Evolutionary conservation across 2,329 filamentous ascomycete species (phyloP).

Genomic region (Aspergillus sp.): DNA sequence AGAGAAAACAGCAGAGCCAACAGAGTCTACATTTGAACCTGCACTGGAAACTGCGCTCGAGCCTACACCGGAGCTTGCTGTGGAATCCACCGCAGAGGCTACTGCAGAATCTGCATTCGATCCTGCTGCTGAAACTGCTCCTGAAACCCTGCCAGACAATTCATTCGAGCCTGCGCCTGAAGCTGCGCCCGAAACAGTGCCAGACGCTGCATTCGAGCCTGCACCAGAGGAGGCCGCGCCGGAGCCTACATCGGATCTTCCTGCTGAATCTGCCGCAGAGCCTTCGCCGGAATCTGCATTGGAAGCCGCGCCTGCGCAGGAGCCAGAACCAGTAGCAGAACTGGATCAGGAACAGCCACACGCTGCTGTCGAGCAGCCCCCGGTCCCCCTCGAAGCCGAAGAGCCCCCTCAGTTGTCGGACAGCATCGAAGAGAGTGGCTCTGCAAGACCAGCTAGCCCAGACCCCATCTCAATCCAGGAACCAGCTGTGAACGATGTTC

Average conservation of each 20-base stretch:
- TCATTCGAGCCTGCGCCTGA: conserved; percentile 1
- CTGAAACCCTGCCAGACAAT: neutral
- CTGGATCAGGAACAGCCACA: conserved; percentile 13
- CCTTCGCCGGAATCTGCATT: neutral
- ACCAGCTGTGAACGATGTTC: conserved; percentile 14
- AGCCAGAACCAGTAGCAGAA: neutral
- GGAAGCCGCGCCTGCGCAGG: neutral
- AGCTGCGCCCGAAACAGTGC: conserved; percentile 3
- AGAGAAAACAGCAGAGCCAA: too few species aligned
- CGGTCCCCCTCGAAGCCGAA: conserved; percentile 9
- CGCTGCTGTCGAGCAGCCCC: conserved; percentile 9
- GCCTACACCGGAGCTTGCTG: neutral
- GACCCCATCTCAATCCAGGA: conserved; percentile 11
- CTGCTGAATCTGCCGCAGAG: neutral
- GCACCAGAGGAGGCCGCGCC: conserved; percentile 3
- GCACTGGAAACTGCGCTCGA: neutral
- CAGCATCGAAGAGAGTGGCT: conserved; percentile 8
- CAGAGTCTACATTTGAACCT: neutral
- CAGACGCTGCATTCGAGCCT: conserved; percentile 2
- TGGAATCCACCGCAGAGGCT: too few species aligned
- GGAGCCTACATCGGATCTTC: neutral
- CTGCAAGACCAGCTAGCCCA: conserved; percentile 7
- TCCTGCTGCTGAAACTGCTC: neutral
- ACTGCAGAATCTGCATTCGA: neutral
- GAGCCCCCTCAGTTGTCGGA: conserved; percentile 5